These are phyloP conservation scores for Populus hybrid DNA, from an alignment of 441 rosid genomes.

Conservation along the genomic window DNA sequence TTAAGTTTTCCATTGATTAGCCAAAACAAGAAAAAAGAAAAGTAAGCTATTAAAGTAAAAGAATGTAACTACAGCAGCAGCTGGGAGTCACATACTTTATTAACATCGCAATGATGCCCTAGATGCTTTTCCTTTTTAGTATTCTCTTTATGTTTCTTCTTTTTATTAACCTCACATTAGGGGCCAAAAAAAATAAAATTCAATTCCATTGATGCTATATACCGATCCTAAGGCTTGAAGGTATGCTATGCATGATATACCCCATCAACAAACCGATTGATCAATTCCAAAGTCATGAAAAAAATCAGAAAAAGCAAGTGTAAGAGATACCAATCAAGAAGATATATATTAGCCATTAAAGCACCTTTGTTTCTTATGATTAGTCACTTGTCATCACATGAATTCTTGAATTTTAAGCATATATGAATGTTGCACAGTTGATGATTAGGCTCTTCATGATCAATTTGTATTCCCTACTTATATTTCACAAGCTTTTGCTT, in stretches of 20 bases:
- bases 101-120: constrained; percentile 36
- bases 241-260: constrained; percentile 22
- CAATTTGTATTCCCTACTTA: constrained; percentile 10
- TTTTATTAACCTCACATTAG: constrained; percentile 3
- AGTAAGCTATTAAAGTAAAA: constrained; percentile 19
- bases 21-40: constrained; percentile 42
- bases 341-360: constrained; percentile 17
- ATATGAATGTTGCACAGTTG: constrained; percentile 23
- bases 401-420: constrained; percentile 45
- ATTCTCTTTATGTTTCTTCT: constrained; percentile 26
- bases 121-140: constrained; percentile 42
- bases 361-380: constrained; percentile 29
- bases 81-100: constrained; percentile 20
- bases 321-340: constrained; percentile 26
- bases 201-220: constrained; percentile 21
- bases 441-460: constrained; percentile 23
- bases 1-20: constrained; percentile 35
- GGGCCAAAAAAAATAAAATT: constrained; percentile 11
- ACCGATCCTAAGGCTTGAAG: constrained; percentile 37
- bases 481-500: constrained; percentile 5
- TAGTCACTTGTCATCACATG: constrained; percentile 35
- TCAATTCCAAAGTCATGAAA: constrained; percentile 30
- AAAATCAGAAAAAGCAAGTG: constrained; percentile 22
- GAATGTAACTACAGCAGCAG: constrained; percentile 18
- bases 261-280: constrained; percentile 22